Evolutionary conservation across 805 yeast species (phyloP).

Genomic region (Cyberlindnera bimundalis): DNA sequence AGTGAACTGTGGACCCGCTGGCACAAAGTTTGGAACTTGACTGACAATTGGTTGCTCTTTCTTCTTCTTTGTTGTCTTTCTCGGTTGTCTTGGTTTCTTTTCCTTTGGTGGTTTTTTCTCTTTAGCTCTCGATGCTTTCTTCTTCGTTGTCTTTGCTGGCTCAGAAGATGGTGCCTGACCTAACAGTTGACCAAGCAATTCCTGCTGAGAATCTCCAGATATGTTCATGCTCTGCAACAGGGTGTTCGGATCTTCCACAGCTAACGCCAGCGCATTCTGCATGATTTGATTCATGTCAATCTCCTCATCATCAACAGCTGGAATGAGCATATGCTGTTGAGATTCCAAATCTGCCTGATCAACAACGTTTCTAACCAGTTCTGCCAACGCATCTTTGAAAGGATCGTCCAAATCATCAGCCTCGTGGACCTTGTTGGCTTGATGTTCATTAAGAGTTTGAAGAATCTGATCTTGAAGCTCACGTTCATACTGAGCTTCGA

Average conservation of each 20-base stretch:
- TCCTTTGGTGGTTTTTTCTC: slow-evolving; percentile 17
- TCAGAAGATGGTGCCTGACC: slow-evolving; percentile 24
- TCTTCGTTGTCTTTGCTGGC: slow-evolving; percentile 14
- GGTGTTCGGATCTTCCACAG: slow-evolving; percentile 56
- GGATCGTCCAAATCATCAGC: slow-evolving; percentile 28
- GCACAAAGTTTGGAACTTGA: slow-evolving; percentile 25
- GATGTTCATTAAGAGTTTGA: slow-evolving; percentile 20
- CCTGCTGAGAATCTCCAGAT: slow-evolving; percentile 14
- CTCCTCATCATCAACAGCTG: slow-evolving; percentile 36
- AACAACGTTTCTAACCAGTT: slow-evolving; percentile 54
- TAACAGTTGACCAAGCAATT: slow-evolving; percentile 21
- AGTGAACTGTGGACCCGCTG: slow-evolving; percentile 16
- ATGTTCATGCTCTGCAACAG: slow-evolving; percentile 37
- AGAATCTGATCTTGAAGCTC: slow-evolving; percentile 24
- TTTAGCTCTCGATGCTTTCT: slow-evolving; percentile 12
- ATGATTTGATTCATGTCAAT: slow-evolving; percentile 69
- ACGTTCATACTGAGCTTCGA: slow-evolving; percentile 17
- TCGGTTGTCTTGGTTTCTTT: slow-evolving; percentile 29
- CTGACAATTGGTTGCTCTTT: slow-evolving; percentile 22
- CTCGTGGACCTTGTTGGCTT: slow-evolving; percentile 4
- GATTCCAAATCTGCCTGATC: slow-evolving; percentile 30
- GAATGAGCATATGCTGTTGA: slow-evolving; percentile 6
- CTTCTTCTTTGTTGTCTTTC: slow-evolving; percentile 27
- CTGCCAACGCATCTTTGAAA: slow-evolving; percentile 51
- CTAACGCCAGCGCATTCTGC: slow-evolving; percentile 76